Evolutionary conservation across 352 stramenopile genomes (phyloP).

Genomic region (Phytophthora sansomeana): DNA sequence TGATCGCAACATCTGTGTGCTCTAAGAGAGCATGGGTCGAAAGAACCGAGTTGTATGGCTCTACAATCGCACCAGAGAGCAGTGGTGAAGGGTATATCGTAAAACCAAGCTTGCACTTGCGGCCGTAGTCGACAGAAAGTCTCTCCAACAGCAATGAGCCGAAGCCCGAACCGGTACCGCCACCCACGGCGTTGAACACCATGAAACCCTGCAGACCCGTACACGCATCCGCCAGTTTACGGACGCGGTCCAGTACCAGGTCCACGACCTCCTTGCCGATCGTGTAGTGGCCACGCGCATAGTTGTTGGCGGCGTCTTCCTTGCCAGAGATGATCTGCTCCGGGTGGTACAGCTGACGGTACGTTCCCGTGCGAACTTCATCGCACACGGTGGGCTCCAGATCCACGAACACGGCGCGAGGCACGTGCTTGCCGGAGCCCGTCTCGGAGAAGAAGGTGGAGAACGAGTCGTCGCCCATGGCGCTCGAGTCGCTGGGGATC

Average conservation of each 20-base stretch:
- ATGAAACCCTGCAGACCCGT: constrained; percentile 98
- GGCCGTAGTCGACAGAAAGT: constrained; percentile 96
- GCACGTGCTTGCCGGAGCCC: no score
- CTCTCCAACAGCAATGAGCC: constrained; percentile 96
- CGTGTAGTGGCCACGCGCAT: no score
- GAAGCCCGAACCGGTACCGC: constrained; percentile 97
- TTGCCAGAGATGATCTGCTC: constrained; percentile 99
- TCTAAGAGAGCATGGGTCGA: constrained; percentile 96
- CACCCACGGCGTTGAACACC: constrained; percentile 97
- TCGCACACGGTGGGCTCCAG: no score
- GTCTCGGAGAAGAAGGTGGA: no score
- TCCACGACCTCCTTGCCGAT: no score
- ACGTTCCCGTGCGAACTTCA: constrained; percentile 96
- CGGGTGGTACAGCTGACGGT: constrained; percentile 97
- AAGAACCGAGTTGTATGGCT: constrained; percentile 98
- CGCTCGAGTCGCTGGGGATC: no score
- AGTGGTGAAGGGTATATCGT: constrained; percentile 97
- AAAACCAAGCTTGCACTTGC: constrained; percentile 98
- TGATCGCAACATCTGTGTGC: constrained; percentile 96
- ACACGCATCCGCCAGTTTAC: no score
- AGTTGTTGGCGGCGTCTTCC: constrained; percentile 95
- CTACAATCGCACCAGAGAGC: constrained; percentile 96
- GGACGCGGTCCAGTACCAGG: no score
- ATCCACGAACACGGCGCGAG: no score
- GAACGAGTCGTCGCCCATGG: no score